These are phyloP conservation scores for Puccinia hordei DNA, from an alignment of 1,284 basidiomycete species.

Conservation along the genomic window DNA sequence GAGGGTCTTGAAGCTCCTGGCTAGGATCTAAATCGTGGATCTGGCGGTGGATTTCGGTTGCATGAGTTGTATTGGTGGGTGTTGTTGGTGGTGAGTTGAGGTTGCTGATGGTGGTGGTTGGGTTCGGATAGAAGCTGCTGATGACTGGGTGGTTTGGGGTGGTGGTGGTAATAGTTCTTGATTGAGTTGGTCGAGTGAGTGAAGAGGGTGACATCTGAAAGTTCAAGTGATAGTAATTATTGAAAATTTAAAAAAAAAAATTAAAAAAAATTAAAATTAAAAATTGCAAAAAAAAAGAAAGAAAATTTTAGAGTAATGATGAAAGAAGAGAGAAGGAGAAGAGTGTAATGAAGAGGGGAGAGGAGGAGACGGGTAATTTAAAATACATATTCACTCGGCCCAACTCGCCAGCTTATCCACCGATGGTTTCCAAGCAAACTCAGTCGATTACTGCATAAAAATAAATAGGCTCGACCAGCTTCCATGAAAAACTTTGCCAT, in stretches of 20 bases:
- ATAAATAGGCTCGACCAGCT: too few species aligned
- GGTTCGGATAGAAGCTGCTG: constrained; percentile 65
- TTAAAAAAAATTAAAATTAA: neutral
- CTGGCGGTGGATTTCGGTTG: neutral
- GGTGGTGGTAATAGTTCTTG: constrained; percentile 82
- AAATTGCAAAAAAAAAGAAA: neutral
- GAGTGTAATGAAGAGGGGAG: neutral
- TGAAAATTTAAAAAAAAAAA: neutral
- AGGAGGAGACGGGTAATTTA: too few species aligned
- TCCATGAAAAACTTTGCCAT: too few species aligned
- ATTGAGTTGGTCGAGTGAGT: neutral
- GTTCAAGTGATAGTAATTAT: neutral
- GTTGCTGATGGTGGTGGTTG: neutral
- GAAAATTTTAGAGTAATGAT: too few species aligned
- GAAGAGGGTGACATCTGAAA: neutral
- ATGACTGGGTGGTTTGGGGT: constrained; percentile 64
- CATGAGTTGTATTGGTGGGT: neutral
- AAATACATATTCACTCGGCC: too few species aligned
- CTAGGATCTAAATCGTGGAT: constrained; percentile 53
- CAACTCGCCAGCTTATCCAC: too few species aligned
- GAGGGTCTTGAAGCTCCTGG: neutral
- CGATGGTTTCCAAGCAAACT: too few species aligned
- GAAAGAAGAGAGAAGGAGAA: neutral
- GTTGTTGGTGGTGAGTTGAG: constrained; percentile 53
- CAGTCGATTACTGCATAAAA: too few species aligned